Percentiles rank a stretch among this genome's conserved stretches.
These are phyloP conservation scores for Diplodia sapinea DNA, from an alignment of 2,329 filamentous ascomycete genomes.

Conservation along the genomic window DNA sequence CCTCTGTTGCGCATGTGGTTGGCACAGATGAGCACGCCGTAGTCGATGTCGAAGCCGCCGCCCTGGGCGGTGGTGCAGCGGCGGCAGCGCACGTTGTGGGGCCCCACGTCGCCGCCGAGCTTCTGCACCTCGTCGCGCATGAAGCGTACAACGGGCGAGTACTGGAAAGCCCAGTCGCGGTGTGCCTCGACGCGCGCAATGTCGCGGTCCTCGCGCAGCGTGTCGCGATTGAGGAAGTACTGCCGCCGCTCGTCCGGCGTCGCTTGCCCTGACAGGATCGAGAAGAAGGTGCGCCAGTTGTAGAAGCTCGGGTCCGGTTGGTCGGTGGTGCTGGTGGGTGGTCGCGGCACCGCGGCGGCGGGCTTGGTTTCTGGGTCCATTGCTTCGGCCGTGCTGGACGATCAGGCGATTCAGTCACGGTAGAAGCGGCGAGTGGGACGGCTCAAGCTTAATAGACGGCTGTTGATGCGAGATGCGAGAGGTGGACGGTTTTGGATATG, in stretches of 20 bases:
- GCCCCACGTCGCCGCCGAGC: conserved; percentile 77
- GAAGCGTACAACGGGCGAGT: conserved; percentile 86
- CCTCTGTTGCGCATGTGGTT: conserved; percentile 82
- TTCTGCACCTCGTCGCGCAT: conserved; percentile 79
- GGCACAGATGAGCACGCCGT: conserved; percentile 90
- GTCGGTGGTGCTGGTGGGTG: conserved; percentile 31
- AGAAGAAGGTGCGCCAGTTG: conserved; percentile 84
- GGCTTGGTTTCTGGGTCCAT: conserved; percentile 18
- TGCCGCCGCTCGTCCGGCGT: conserved; percentile 70
- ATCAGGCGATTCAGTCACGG: neutral
- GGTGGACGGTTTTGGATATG: neutral
- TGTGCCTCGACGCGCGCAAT: conserved; percentile 80
- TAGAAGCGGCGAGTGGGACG: neutral
- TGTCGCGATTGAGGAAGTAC: conserved; percentile 79
- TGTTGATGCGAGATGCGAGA: neutral
- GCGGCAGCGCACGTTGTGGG: conserved; percentile 78
- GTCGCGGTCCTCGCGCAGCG: conserved; percentile 75
- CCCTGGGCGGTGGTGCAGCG: conserved; percentile 75
- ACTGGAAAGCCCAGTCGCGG: conserved; percentile 81
- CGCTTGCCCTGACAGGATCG: conserved; percentile 76
- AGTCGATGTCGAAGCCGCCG: conserved; percentile 84
- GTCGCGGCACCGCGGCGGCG: conserved; percentile 33
- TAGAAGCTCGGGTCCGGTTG: conserved; percentile 51
- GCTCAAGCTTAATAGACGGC: neutral
- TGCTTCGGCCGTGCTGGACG: conserved; percentile 21